Base-by-base conservation (phyloP, 2,329 filamentous ascomycete species). In the Colletotrichum falcatum region DNA sequence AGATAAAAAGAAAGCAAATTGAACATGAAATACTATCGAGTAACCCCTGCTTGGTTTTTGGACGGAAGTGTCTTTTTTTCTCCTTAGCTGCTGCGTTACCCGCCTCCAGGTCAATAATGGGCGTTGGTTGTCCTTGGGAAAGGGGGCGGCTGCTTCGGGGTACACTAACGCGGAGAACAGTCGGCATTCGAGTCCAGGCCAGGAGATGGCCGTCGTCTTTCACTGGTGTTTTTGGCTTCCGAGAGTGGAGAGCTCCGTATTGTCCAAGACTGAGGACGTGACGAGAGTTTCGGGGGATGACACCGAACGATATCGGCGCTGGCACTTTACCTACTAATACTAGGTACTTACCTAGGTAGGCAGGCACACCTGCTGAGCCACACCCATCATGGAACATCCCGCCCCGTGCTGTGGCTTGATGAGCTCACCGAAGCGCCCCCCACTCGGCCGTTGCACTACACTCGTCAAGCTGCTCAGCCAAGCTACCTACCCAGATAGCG, bases 251-350 rank as follows among this genome's bases (percentile, higher is more conserved):
- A 39, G 59, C 44, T 62, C 44, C 44, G 63, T 51, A 33, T 18
- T 39, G 61, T 58, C 37, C 39, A 26, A 23, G 61, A 56, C 28
- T 16, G 30, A 42, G 33, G n/a, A 58, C 53, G 49, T 23, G 53
- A 66, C 23, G 49, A 62, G 53, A 70, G 35, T 51, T 56, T 69
- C 55, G 62, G 49, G 54, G 58, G 58, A 46, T 37, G 58, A 67
- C 64, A 68, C 53, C 53, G 68, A 65, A 71, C 65, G 65, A 68
- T 48, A 71, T 71, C 59, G 68, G 68, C 56, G 63, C 63, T 56
- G 51, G 35, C 35, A 20, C 33, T 35, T 35, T 35, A 35, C 33
- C n/a, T n/a, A n/a, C n/a, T n/a, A 35, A 11, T 35, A 37, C 35
- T 37, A 12, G 35, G 35, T 37, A 37, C 35, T 58, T 44, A 59